phyloP scores from a whole-genome alignment of 305 asterid genomes.

The Rubia balearica region DNA sequence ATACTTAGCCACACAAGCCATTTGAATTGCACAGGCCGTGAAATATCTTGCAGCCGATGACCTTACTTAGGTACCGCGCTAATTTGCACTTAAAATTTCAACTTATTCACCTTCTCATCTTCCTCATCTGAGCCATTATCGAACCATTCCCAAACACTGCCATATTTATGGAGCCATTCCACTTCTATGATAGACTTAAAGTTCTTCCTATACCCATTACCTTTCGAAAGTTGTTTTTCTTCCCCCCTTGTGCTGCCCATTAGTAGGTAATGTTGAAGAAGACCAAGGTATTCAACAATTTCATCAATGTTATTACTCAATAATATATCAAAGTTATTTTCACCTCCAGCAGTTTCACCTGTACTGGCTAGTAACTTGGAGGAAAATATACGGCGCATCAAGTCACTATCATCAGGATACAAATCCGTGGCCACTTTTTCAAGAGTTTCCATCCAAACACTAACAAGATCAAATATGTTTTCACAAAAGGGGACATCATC shows the following conservation, averaged over 20 bases:
- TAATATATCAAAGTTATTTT: too few species aligned
- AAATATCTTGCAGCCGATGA: too few species aligned
- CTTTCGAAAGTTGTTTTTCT: background rate
- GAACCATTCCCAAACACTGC: background rate
- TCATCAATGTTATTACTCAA: too few species aligned
- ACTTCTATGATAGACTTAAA: background rate
- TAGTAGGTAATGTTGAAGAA: background rate
- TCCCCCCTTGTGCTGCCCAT: background rate
- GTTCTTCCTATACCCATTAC: background rate
- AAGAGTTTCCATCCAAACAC: too few species aligned
- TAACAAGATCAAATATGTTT: too few species aligned
- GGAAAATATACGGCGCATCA: too few species aligned
- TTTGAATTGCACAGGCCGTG: too few species aligned
- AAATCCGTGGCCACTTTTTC: background rate
- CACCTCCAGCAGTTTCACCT: background rate
- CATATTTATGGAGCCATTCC: background rate
- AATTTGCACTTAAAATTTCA: background rate
- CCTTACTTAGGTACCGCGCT: too few species aligned
- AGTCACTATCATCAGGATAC: background rate
- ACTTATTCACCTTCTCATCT: background rate
- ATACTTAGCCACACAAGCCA: too few species aligned
- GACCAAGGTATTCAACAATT: background rate
- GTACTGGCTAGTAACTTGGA: background rate
- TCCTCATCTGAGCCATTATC: background rate
- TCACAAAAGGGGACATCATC: background rate